These are phyloP conservation scores for Aurantiochytrium sp. DNA, from an alignment of 108 stramenopile species.

Conservation along the genomic window DNA sequence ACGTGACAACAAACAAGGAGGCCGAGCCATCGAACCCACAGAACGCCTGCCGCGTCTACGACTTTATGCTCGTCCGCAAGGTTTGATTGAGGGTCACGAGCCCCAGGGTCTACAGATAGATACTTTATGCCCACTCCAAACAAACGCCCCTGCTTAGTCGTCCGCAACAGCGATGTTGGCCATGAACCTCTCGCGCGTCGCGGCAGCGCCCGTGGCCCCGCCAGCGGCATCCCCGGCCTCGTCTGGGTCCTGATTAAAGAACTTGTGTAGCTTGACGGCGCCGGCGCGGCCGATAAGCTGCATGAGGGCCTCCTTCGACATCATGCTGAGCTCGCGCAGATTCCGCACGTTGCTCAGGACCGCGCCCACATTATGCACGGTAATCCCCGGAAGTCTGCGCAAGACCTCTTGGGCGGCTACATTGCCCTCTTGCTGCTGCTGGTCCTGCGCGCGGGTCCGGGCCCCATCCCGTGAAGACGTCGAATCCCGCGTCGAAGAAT, in stretches of 20 bases:
- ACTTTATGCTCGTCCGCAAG: neutral
- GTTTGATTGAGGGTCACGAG: neutral
- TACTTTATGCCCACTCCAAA: neutral
- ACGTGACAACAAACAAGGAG: constrained; percentile 47
- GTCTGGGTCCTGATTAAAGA: constrained; percentile 19
- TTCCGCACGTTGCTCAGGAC: constrained; percentile 4
- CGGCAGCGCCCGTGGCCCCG: too few relatives aligned
- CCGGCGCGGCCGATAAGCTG: neutral
- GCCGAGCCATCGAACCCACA: neutral
- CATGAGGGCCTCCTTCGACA: neutral
- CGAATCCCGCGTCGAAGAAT: neutral
- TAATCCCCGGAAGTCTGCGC: constrained; percentile 29
- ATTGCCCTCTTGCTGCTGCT: neutral
- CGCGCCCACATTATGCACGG: neutral
- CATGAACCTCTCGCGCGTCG: neutral
- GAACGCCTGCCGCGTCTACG: neutral
- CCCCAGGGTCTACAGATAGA: neutral
- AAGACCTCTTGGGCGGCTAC: constrained; percentile 16
- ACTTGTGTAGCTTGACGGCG: neutral
- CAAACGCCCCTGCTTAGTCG: neutral
- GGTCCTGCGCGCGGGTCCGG: too few relatives aligned
- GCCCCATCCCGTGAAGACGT: too few relatives aligned
- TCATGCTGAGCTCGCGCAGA: neutral
- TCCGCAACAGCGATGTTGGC: neutral
- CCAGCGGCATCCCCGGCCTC: neutral